Conservation (phyloP, 192 early-diverging fungal genomes). For the Entomortierella parvispora region DNA sequence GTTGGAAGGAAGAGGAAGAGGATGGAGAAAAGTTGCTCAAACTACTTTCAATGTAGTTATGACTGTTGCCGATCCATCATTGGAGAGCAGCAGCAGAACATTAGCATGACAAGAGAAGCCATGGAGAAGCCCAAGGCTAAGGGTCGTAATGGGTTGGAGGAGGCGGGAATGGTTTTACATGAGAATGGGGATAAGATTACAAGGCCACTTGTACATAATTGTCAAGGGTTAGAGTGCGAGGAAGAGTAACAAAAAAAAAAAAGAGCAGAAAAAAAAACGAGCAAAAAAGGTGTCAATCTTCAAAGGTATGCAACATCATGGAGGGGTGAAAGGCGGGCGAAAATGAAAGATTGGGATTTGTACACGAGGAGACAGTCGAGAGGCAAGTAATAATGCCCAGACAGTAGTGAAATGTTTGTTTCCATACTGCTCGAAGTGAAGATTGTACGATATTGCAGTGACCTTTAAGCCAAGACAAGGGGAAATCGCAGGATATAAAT, state of each 20-base stretch:
- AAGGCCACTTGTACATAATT: slow-evolving; percentile 35
- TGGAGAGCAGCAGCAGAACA: no score
- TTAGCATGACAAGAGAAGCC: no score
- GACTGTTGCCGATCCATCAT: no score
- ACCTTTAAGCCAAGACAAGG: slow-evolving; percentile 1
- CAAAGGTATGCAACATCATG: neutral
- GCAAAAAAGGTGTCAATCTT: slow-evolving; percentile 8
- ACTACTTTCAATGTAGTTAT: no score
- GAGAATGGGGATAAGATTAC: slow-evolving; percentile 10
- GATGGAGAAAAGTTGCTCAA: no score
- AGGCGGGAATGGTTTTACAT: neutral
- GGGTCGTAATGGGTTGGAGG: neutral
- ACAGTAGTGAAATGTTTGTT: neutral
- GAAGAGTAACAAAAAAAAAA: slow-evolving; percentile 11
- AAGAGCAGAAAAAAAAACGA: slow-evolving; percentile 8
- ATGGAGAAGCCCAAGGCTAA: neutral
- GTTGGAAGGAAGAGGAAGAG: no score
- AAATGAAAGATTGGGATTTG: slow-evolving; percentile 11
- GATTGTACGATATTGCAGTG: neutral
- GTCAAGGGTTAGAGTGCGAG: slow-evolving; percentile 21
- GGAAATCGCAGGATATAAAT: slow-evolving; percentile 12
- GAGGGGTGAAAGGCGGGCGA: neutral
- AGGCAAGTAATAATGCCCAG: slow-evolving; percentile 47
- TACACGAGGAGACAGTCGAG: slow-evolving; percentile 34
- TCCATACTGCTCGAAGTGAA: slow-evolving; percentile 25